A percentile compares a stretch with the other conserved stretches of the same genome.
phyloP scores from a whole-genome alignment of 2,329 filamentous ascomycete genomes.

The Pseudogymnoascus sp. region DNA sequence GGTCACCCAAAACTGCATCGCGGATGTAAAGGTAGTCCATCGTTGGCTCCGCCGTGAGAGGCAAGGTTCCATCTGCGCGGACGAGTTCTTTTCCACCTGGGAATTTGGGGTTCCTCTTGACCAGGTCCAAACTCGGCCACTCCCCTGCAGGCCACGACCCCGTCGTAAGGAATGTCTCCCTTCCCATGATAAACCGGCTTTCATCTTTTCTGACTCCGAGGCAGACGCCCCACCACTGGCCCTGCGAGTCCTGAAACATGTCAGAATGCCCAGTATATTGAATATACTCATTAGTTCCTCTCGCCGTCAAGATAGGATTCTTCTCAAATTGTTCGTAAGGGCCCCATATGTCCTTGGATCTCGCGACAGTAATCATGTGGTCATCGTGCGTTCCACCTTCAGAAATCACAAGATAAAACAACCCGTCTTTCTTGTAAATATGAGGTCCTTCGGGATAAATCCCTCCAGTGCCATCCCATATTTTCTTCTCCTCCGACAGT shows the following conservation, averaged over 20 bases:
- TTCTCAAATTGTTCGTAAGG: slow-evolving; percentile 34
- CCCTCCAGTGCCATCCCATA: not conserved
- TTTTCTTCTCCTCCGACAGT: not conserved
- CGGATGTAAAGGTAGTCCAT: slow-evolving; percentile 25
- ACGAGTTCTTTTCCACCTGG: not conserved
- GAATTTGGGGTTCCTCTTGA: slow-evolving; percentile 9
- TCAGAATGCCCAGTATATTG: slow-evolving; percentile 37
- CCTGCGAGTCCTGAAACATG: slow-evolving; percentile 35
- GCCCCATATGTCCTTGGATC: slow-evolving; percentile 27
- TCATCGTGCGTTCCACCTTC: slow-evolving; percentile 22
- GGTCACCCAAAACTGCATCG: slow-evolving; percentile 20
- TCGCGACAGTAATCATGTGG: slow-evolving; percentile 27
- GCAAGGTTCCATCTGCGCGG: not conserved
- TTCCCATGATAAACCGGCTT: slow-evolving; percentile 26
- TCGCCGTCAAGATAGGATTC: slow-evolving; percentile 37
- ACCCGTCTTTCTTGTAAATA: slow-evolving; percentile 26
- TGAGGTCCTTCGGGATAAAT: slow-evolving; percentile 26
- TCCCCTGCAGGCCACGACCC: slow-evolving; percentile 26
- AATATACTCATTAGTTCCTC: slow-evolving; percentile 32
- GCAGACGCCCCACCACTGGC: slow-evolving; percentile 17
- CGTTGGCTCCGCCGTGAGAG: not conserved
- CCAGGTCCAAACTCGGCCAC: slow-evolving; percentile 19
- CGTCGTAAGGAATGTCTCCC: slow-evolving; percentile 29
- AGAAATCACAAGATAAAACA: slow-evolving; percentile 26
- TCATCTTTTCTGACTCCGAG: slow-evolving; percentile 17